These are phyloP conservation scores for Monosporascus cannonballus DNA, from an alignment of 2,329 filamentous ascomycete genomes.

Conservation along the genomic window DNA sequence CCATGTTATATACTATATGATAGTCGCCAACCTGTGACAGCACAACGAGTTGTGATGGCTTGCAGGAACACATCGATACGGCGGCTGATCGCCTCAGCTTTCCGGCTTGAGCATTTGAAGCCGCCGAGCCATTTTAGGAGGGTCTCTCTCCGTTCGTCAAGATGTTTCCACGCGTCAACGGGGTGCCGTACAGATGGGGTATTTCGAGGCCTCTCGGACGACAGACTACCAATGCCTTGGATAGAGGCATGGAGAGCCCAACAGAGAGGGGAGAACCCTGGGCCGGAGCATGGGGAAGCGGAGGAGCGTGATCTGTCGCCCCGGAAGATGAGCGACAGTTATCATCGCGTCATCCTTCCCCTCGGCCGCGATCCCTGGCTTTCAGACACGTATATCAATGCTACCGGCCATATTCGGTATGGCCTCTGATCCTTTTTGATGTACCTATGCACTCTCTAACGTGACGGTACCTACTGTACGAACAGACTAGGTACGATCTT, in stretches of 20 bases:
- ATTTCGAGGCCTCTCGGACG: slow-evolving; percentile 30
- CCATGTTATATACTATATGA: neutral
- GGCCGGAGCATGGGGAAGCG: slow-evolving; percentile 14
- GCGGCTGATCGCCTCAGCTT: slow-evolving; percentile 9
- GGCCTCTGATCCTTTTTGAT: slow-evolving; percentile 15
- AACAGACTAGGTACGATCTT: slow-evolving; percentile 62
- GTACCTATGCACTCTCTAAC: slow-evolving; percentile 32
- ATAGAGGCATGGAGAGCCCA: slow-evolving; percentile 59
- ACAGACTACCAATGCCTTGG: slow-evolving; percentile 50
- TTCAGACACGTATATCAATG: slow-evolving; percentile 71
- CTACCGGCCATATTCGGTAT: slow-evolving; percentile 65
- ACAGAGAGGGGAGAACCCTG: slow-evolving; percentile 32
- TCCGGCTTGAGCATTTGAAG: neutral
- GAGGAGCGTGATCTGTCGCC: slow-evolving; percentile 52
- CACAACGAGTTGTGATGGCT: slow-evolving; percentile 8
- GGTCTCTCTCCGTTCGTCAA: neutral
- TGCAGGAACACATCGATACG: slow-evolving; percentile 8
- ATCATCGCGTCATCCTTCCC: slow-evolving; percentile 62
- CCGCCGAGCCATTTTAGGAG: neutral
- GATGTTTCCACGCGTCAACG: slow-evolving; percentile 18
- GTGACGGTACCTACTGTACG: neutral
- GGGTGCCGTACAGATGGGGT: slow-evolving; percentile 28
- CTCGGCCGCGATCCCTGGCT: slow-evolving; percentile 71
- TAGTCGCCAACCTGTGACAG: neutral
- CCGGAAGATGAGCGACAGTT: slow-evolving; percentile 66